Percentiles rank a stretch among this genome's conserved stretches.
These are phyloP conservation scores for Thelonectria discophora DNA, from an alignment of 2,329 filamentous ascomycete genomes.

Conservation along the genomic window DNA sequence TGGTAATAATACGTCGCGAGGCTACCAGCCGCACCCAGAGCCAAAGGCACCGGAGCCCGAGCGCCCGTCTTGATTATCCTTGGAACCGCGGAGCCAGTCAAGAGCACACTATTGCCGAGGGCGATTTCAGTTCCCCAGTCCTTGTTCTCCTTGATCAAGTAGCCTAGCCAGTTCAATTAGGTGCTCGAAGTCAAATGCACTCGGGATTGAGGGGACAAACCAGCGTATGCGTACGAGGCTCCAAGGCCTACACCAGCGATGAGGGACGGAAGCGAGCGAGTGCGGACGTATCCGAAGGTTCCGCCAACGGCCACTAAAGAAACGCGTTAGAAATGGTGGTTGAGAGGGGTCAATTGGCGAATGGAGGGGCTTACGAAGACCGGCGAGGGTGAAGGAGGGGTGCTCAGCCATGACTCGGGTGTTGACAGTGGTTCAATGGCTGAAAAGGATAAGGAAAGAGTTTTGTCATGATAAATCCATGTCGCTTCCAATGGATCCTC, in stretches of 20 bases:
- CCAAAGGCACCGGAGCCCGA: conserved; percentile 21
- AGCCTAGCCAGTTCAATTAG: conserved; percentile 40
- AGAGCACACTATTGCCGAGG: conserved; percentile 50
- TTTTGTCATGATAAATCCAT: neutral
- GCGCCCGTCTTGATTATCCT: conserved; percentile 51
- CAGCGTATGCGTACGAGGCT: conserved; percentile 39
- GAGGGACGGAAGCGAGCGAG: conserved; percentile 40
- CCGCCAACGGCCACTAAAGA: conserved; percentile 38
- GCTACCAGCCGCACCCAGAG: conserved; percentile 30
- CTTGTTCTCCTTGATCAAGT: conserved; percentile 53
- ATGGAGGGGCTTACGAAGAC: conserved; percentile 44
- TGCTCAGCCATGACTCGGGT: conserved; percentile 49
- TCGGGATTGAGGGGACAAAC: conserved; percentile 15
- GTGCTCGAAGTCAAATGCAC: neutral
- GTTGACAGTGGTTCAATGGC: neutral
- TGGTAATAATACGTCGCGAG: conserved; percentile 53
- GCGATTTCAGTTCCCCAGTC: conserved; percentile 54
- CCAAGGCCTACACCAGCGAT: conserved; percentile 40
- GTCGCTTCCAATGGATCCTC: neutral
- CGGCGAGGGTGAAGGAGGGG: conserved; percentile 52
- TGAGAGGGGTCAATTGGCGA: neutral
- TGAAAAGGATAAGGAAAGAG: neutral
- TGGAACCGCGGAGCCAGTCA: conserved; percentile 50
- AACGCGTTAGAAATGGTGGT: neutral
- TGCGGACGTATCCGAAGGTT: conserved; percentile 38